phyloP scores from a whole-genome alignment of 1,139 yeast genomes.

The Sugiyamaella neomexicana region DNA sequence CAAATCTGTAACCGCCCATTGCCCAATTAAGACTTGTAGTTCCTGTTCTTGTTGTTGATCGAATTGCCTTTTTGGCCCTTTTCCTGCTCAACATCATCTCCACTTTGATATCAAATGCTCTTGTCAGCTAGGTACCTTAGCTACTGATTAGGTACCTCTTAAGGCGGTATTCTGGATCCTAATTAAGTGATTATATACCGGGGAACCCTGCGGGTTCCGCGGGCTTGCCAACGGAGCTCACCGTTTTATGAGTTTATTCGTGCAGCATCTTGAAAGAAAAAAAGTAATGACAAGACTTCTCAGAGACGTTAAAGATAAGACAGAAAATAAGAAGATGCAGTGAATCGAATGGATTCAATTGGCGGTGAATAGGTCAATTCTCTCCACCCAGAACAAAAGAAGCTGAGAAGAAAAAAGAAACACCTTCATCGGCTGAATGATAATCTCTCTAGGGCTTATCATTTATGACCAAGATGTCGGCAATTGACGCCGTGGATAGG shows the following conservation, averaged over 20 bases:
- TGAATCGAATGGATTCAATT: slow-evolving; percentile 10
- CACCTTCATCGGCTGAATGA: background rate
- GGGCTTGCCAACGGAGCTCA: slow-evolving; percentile 6
- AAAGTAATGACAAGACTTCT: slow-evolving; percentile 6
- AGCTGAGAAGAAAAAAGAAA: background rate
- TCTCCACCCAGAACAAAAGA: background rate
- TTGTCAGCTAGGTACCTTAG: background rate
- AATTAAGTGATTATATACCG: background rate
- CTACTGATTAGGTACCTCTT: background rate
- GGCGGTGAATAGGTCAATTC: background rate
- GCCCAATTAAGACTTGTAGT: background rate
- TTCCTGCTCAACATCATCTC: background rate
- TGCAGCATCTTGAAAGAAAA: slow-evolving; percentile 2
- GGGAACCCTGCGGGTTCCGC: background rate
- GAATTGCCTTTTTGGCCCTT: background rate
- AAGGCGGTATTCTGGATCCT: background rate
- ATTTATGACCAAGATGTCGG: background rate
- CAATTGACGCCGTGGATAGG: background rate
- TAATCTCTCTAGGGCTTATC: too few species aligned
- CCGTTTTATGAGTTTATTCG: slow-evolving; percentile 1
- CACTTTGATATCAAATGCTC: background rate
- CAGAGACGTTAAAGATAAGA: slow-evolving; percentile 6
- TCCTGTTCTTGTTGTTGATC: background rate
- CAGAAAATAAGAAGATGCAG: background rate
- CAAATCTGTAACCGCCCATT: background rate